Evolutionary conservation across 2,329 filamentous ascomycete genomes (phyloP), one percentile per base, ranked within the genome.

Genomic region (Colletotrichum eleusines): DNA sequence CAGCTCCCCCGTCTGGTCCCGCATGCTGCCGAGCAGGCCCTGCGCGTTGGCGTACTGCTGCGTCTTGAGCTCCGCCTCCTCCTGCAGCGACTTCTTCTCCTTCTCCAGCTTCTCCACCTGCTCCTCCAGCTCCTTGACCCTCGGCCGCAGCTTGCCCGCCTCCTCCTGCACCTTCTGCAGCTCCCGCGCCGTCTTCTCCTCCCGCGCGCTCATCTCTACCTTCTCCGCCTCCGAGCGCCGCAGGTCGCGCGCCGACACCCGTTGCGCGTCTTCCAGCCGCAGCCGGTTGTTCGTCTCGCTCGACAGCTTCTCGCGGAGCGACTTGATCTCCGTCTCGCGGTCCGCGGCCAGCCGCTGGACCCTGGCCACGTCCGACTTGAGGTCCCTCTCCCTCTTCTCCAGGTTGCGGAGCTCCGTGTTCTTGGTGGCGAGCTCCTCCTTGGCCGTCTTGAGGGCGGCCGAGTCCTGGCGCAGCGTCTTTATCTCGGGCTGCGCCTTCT

Each of bases 1-100:
- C 77, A 98, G 88, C 82, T 99, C 96, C 1, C 92, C 89, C 0
- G 92, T 92, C 82, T 98, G 94, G 76, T 98, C 94, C 72, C 95
- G 93, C 94, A 98, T 96, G 78, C 93, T 97, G 76, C 91, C 91
- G 79, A 98, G 90, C 18, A 98, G 83, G 61, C 91, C 92, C 79
- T 98, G 94, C 0, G 94, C 92, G 74, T 91, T 97, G 63, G 89
- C 88, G 77, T 97, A 95, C 80, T 98, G 94, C 48, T 94, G 93
- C 2, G 89, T 88, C 84, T 96, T 97, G 71, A 97, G 87, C 65
- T 95, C 89, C 0, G 93, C 88, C 75, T 98, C 95, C 74, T 97
- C 94, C 51, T 91, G 88, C 26, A 95, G 83, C 23, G 86, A 84
- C 7, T 86, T 86, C 40, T 91, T 88, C 73, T 97, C 93, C 38